These are phyloP conservation scores for Polytrichum formosum DNA, from an alignment of 225 moss, liverwort and hornwort genomes.

Conservation along the genomic window DNA sequence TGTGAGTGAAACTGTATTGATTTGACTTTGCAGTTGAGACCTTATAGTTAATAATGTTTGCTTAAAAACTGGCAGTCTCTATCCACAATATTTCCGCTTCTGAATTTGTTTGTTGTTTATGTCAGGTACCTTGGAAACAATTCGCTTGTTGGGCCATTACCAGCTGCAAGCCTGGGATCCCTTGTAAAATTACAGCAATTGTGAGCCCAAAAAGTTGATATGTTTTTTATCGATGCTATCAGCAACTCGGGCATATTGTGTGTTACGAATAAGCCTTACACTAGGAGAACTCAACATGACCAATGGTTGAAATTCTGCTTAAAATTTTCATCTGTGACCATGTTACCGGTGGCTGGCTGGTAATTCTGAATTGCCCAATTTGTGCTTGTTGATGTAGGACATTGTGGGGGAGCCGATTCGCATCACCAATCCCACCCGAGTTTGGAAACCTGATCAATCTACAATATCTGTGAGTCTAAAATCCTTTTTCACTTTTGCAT, in stretches of 20 bases:
- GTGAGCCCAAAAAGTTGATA: slow-evolving; percentile 15
- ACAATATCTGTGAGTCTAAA: slow-evolving; percentile 38
- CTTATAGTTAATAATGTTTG: no score
- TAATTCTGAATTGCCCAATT: no score
- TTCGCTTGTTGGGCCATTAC: slow-evolving; percentile 47
- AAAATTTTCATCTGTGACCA: no score
- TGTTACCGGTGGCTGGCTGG: no score
- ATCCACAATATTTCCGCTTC: no score
- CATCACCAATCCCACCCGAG: slow-evolving; percentile 39
- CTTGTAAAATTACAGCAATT: slow-evolving; percentile 41
- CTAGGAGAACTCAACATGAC: not conserved
- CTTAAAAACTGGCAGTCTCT: no score
- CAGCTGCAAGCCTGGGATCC: slow-evolving; percentile 39
- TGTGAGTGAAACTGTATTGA: slow-evolving; percentile 21
- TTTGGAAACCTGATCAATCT: slow-evolving; percentile 50
- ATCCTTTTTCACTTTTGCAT: no score
- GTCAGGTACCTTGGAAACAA: slow-evolving; percentile 54
- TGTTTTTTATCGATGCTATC: no score
- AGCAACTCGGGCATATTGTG: no score
- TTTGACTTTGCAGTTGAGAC: no score
- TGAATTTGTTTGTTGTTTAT: not conserved
- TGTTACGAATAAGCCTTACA: not conserved
- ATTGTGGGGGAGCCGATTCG: slow-evolving; percentile 42
- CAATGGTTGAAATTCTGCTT: no score
- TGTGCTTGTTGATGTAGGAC: slow-evolving; percentile 32